Base-by-base conservation (phyloP, 202 grass and related monocot species). In the Sporobolus alterniflorus region DNA sequence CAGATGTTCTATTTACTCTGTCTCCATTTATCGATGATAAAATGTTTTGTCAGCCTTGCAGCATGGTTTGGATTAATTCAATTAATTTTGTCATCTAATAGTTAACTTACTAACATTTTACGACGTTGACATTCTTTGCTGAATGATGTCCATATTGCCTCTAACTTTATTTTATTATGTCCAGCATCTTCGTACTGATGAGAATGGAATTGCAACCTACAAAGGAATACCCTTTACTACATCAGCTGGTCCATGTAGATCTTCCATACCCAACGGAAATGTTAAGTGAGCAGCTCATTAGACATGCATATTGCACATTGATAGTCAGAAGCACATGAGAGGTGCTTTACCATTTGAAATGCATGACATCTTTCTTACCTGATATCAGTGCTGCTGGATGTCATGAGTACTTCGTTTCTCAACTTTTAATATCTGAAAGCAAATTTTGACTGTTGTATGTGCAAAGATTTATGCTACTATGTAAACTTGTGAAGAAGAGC, bases 191-290 rank as follows among this genome's bases (percentile, higher is more conserved):
- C 70, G 82, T 40, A 91, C 88, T 1, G 84, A 93, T 4, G 84
- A 80, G 51, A 95, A 93, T 54, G 86, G 92, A 67, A 84, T 88
- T 67, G 92, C 92, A n/a, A 98, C 84, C 21, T 91, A 69, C 75
- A 88, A 81, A 86, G 90, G 92, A 76, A 39, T 90, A 74, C 88
- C 95, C 46, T 95, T 98, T 77, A 90, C 88, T 43, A 95, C 92
- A 48, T 91, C 88, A 55, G 90, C 88, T 20, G 95, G 95, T 13
- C 86, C 88, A 40, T 95, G 95, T 88, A 86, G 82, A 61, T 88
- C 90, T 57, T 90, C 88, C 13, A 91, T 95, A 75, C 55, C 56
- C 17, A 95, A 95, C 16, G 95, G 82, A 9, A 91, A 61, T 18
- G 78, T 98, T 18, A 98, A 95, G 71, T 91, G 85, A 98, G 54